These are phyloP conservation scores for Sclerotinia nivalis DNA, from an alignment of 2,329 filamentous ascomycete genomes.

Conservation along the genomic window DNA sequence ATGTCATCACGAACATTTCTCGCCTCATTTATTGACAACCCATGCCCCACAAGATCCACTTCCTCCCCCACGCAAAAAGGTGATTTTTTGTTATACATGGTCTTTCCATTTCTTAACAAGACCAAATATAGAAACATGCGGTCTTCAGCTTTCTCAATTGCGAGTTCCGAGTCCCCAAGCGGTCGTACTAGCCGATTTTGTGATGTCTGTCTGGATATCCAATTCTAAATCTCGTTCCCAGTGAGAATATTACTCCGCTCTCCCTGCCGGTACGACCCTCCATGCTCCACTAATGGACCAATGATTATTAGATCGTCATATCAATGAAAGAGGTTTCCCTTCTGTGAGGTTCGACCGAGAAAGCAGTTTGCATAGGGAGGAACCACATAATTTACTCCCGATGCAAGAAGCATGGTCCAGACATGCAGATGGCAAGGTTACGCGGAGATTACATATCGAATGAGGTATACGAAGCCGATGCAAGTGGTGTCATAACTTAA, in stretches of 20 bases:
- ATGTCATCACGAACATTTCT: neutral
- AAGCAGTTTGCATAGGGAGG: slow-evolving; percentile 24
- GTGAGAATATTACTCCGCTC: slow-evolving; percentile 7
- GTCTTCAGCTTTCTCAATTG: slow-evolving; percentile 13
- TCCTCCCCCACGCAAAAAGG: slow-evolving; percentile 5
- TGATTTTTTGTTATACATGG: slow-evolving; percentile 7
- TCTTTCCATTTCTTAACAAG: neutral
- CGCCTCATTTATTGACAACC: neutral
- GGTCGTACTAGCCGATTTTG: neutral
- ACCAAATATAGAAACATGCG: slow-evolving; percentile 17
- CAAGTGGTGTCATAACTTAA: slow-evolving; percentile 7
- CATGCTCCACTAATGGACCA: slow-evolving; percentile 1
- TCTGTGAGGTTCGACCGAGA: slow-evolving; percentile 11
- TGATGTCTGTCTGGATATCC: neutral
- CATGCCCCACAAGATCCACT: slow-evolving; percentile 10
- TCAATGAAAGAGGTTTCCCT: slow-evolving; percentile 15
- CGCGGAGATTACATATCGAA: slow-evolving; percentile 23
- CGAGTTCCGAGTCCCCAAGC: slow-evolving; percentile 21
- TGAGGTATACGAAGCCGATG: slow-evolving; percentile 3
- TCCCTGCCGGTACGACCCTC: slow-evolving; percentile 4
- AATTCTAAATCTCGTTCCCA: slow-evolving; percentile 14
- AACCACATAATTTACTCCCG: slow-evolving; percentile 15
- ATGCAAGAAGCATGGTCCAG: slow-evolving; percentile 13
- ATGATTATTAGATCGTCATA: slow-evolving; percentile 13
- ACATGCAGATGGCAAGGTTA: slow-evolving; percentile 22